Conservation (phyloP, 2,329 filamentous ascomycete genomes). For the Nothopassalora personata region DNA sequence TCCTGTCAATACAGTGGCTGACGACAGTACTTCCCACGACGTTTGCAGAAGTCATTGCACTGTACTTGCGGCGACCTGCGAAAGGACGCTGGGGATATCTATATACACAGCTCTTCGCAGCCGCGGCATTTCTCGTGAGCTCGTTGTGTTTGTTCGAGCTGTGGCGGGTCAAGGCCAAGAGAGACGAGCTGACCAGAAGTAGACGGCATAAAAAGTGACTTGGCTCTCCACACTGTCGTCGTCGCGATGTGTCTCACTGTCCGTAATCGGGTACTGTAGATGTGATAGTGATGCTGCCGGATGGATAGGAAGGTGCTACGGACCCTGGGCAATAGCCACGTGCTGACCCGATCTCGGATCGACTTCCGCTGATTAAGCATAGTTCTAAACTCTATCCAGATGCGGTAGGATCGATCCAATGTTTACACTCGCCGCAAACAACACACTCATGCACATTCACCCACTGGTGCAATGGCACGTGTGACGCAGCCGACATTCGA, state of each 20-base stretch:
- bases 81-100: slow-evolving; percentile 30
- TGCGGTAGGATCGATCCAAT: background rate
- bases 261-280: too few species aligned
- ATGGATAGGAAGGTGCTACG: too few species aligned
- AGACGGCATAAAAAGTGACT: background rate
- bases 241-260: too few species aligned
- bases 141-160: slow-evolving; percentile 32
- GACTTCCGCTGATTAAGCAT: background rate
- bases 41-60: slow-evolving; percentile 39
- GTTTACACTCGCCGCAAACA: background rate
- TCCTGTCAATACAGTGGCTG: slow-evolving; percentile 38
- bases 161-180: slow-evolving; percentile 19
- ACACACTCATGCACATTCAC: background rate
- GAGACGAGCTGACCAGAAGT: background rate
- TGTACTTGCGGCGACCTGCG: slow-evolving; percentile 35
- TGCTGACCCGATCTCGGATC: background rate
- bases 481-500: slow-evolving; percentile 43
- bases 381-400: background rate
- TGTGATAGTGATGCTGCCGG: too few species aligned
- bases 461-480: slow-evolving; percentile 27
- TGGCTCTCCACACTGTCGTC: too few species aligned
- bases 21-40: slow-evolving; percentile 35
- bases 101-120: slow-evolving; percentile 38
- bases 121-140: slow-evolving; percentile 33
- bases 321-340: background rate